Conservation (phyloP, 108 stramenopile species). For the Mayamaea pseudoterrestris region DNA sequence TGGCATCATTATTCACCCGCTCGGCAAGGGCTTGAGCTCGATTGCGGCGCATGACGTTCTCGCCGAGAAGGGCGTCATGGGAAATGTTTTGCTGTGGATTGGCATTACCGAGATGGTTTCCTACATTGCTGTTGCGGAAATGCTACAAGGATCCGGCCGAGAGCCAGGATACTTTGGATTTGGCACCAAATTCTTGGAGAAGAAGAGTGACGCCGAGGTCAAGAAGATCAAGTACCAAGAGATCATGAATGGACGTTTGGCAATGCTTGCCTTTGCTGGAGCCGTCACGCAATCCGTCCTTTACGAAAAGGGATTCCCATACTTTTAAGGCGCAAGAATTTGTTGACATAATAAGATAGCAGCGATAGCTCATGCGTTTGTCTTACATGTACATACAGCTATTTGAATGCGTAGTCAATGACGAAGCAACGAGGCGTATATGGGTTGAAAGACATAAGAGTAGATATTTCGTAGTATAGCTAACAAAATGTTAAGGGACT, state of each 20-base stretch:
- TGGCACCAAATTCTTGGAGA: slow-evolving; percentile 64
- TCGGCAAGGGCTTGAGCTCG: background rate
- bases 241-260: slow-evolving; percentile 89
- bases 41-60: slow-evolving; percentile 40
- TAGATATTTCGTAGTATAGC: too few species aligned
- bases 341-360: too few species aligned
- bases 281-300: slow-evolving; percentile 90
- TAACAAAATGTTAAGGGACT: too few species aligned
- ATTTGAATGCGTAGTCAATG: too few species aligned
- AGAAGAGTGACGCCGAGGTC: slow-evolving; percentile 68
- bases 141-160: slow-evolving; percentile 87
- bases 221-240: slow-evolving; percentile 76
- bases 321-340: slow-evolving; percentile 8
- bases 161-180: slow-evolving; percentile 91
- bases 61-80: slow-evolving; percentile 76
- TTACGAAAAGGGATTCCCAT: slow-evolving; percentile 85
- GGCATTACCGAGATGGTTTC: slow-evolving; percentile 63
- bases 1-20: slow-evolving; percentile 64
- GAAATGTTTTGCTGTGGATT: slow-evolving; percentile 70
- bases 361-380: too few species aligned
- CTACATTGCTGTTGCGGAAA: slow-evolving; percentile 60
- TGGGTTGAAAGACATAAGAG: too few species aligned
- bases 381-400: too few species aligned
- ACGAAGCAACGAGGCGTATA: too few species aligned
- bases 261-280: slow-evolving; percentile 91